Evolutionary conservation across 306 rosid genomes (phyloP).

Genomic region (Lithocarpus polystachyus): DNA sequence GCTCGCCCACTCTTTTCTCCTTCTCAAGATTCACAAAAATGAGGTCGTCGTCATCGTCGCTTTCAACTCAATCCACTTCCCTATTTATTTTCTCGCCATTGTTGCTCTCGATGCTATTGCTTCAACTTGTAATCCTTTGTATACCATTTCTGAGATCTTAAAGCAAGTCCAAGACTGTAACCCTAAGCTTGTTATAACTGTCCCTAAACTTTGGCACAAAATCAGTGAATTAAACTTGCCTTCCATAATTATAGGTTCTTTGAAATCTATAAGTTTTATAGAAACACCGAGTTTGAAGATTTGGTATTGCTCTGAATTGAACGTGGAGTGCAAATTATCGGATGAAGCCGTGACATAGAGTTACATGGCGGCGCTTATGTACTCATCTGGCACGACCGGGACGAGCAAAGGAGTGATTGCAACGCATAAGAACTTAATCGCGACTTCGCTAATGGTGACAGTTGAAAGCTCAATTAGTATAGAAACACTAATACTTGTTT

Average conservation of each 20-base stretch:
- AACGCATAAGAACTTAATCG: constrained; percentile 46
- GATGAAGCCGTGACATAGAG: constrained; percentile 9
- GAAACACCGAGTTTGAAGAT: not conserved
- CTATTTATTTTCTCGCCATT: constrained; percentile 7
- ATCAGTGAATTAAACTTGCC: constrained; percentile 20
- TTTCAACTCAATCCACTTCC: constrained; percentile 17
- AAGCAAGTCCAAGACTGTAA: constrained; percentile 35
- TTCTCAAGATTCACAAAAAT: constrained; percentile 12
- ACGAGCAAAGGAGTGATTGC: constrained; percentile 47
- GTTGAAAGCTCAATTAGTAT: too few species aligned
- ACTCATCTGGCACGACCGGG: constrained; percentile 48
- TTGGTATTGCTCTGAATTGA: constrained; percentile 21
- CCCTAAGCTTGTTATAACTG: constrained; percentile 31
- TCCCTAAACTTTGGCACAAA: constrained; percentile 22
- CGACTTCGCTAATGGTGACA: constrained; percentile 17
- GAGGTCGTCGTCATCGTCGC: constrained; percentile 29
- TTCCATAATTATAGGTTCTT: constrained; percentile 6
- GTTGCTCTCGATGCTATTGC: constrained; percentile 20
- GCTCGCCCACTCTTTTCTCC: constrained; percentile 16
- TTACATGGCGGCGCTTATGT: constrained; percentile 43
- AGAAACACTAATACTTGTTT: too few species aligned
- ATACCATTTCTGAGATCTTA: constrained; percentile 22
- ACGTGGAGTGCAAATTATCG: constrained; percentile 2
- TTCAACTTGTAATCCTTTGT: constrained; percentile 20
- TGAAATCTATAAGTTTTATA: not conserved